Percentiles rank a stretch among this genome's conserved stretches.
phyloP scores from a whole-genome alignment of 2,329 filamentous ascomycete species.

The Ceratocystiopsis brevicomis region DNA sequence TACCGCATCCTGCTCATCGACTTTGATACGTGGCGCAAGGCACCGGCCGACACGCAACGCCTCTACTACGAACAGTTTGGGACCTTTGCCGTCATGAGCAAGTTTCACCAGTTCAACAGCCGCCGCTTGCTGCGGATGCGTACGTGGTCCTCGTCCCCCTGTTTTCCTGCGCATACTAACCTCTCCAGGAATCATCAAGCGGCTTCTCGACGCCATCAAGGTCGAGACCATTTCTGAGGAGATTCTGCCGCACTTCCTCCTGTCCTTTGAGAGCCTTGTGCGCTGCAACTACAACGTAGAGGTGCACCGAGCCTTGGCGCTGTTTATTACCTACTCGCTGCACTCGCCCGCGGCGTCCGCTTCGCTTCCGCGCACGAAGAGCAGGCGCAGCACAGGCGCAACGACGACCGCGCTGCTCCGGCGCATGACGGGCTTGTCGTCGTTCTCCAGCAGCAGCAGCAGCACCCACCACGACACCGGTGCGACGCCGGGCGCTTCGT shows the following conservation, averaged over 20 bases:
- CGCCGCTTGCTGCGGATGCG: slow-evolving; percentile 77
- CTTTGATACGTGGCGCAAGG: slow-evolving; percentile 78
- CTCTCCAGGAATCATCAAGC: slow-evolving; percentile 61
- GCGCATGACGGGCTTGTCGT: background rate
- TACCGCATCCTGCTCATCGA: slow-evolving; percentile 87
- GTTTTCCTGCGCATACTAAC: background rate
- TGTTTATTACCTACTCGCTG: slow-evolving; percentile 86
- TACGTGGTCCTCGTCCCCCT: slow-evolving; percentile 26
- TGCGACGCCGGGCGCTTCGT: slow-evolving; percentile 9
- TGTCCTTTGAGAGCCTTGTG: slow-evolving; percentile 61
- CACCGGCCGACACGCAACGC: slow-evolving; percentile 56
- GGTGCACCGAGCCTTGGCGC: slow-evolving; percentile 65
- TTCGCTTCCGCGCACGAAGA: slow-evolving; percentile 23
- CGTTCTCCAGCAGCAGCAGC: background rate
- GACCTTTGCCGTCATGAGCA: slow-evolving; percentile 75
- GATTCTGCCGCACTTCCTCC: slow-evolving; percentile 56
- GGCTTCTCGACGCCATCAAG: slow-evolving; percentile 77
- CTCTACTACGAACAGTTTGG: slow-evolving; percentile 88
- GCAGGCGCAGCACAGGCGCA: slow-evolving; percentile 1
- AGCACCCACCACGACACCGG: too few species aligned
- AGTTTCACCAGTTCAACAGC: slow-evolving; percentile 81
- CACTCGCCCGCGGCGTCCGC: slow-evolving; percentile 29
- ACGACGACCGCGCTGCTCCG: background rate
- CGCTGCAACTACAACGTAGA: slow-evolving; percentile 68
- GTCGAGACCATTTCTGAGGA: slow-evolving; percentile 57